Base-by-base conservation (phyloP, 176 grass and related monocot species). In the Aegilops tauschii region DNA sequence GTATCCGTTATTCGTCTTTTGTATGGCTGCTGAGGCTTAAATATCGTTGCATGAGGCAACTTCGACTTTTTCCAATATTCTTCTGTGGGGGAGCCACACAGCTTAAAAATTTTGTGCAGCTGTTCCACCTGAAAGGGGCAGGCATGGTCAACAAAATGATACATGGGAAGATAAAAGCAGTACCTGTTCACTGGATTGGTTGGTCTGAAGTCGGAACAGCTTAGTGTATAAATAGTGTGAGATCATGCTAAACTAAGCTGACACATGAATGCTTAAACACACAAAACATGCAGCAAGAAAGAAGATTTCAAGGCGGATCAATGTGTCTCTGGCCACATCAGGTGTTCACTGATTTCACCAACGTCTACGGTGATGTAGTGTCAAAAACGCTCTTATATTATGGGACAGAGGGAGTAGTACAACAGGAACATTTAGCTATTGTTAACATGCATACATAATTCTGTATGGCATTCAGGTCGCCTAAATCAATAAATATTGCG, bases 21-120 rank as follows among this genome's bases (percentile, higher is more conserved):
- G 87, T 95, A 95, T 59, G 93, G 93, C 37, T 95, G 93, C 67
- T 95, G 93, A 69, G 93, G 93, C 81, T 95, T 95, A 89, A 95
- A 95, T 87, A 95, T 95, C 2, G 93, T 95, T 25, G 91, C 91
- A 75, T 95, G 93, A 45, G 93, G 93, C 58, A 95, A 72, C 86
- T 93, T 95, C 1, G 88, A 93, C 59, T 85, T 95, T 83, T 95
- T 95, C 93, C 93, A 95, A 85, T 93, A 95, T 82, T 95, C 93
- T 88, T 95, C 93, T 82, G 91, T 69, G 56, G 93, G 93, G 65
- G 93, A 95, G 72, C 93, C 93, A 21, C 93, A 95, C 28, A 95
- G 74, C 88, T 95, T 95, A 90, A 95, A 95, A 85, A 95, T 91
- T 86, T 93, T 95, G 90, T 95, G 93, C 77, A 95, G 80, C 85